Base-by-base conservation (phyloP, 1,284 basidiomycete genomes). In the Trichosporon asahii region DNA sequence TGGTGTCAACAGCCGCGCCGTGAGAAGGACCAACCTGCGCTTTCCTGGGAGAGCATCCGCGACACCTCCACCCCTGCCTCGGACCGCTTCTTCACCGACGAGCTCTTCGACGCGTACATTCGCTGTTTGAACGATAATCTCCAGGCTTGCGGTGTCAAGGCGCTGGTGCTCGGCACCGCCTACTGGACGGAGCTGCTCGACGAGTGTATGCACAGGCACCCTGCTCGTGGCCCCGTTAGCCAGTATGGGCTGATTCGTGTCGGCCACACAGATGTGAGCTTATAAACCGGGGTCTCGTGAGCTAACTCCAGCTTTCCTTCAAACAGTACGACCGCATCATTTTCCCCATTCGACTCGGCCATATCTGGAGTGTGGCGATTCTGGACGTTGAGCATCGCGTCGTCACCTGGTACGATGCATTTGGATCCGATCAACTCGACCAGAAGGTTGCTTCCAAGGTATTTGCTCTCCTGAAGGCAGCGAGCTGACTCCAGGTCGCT, bases 181-280 rank as follows among this genome's bases (percentile, higher is more conserved):
- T 61, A 31, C 18, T 61, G 57, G 57, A n/a, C 27, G 2, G 57
- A 29, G 7, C 8, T 61, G 29, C 21, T 61, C 18, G 57, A 61
- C 6, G 57, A 61, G 57, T 61, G 57, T 31, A 31, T 61, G 27
- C 27, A 31, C 29, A 31, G 23, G 57, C 57, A 61, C 29, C 57
- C 57, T 3, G 57, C 57, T 4, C 57, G 57, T 14, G 57, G 29
- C 27, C 57, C 57, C 15, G 27, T 61, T 15, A 61, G 57, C 29
- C 57, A 61, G 29, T 61, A n/a, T 31, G 57, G 57, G 29, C 57
- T 61, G 29, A 29, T 61, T 27, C 57, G 57, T n/a, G 27, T 29
- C 29, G 57, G 57, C 4, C 27, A 61, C 57, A 61, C 57, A 3
- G 57, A 61, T 31, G 57, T 61, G 27, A 61, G 57, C 57, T 61